Percentiles rank a stretch among this genome's conserved stretches.
These are phyloP conservation scores for Pisolithus tinctorius DNA, from an alignment of 768 basidiomycete species.

Conservation along the genomic window DNA sequence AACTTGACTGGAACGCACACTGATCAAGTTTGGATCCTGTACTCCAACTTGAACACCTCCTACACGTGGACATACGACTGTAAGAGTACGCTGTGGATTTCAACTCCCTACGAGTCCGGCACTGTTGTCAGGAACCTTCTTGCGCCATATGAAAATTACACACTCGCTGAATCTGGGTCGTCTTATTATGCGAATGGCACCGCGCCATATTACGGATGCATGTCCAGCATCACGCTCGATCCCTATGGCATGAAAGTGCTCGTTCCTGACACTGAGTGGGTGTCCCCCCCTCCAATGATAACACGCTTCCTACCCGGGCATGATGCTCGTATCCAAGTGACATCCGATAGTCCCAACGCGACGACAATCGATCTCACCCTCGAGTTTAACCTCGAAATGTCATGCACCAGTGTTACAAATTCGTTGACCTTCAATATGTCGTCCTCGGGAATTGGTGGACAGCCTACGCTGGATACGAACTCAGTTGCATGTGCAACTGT, in stretches of 20 bases:
- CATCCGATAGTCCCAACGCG: conserved; percentile 37
- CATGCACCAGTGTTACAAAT: conserved; percentile 58
- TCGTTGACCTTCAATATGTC: conserved; percentile 64
- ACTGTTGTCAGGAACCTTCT: conserved; percentile 66
- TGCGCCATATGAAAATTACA: conserved; percentile 76
- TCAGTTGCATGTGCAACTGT: conserved; percentile 42
- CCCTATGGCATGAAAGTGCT: conserved; percentile 78
- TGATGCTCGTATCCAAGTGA: conserved; percentile 60
- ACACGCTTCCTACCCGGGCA: conserved; percentile 84
- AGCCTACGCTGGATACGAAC: conserved; percentile 45
- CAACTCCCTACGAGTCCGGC: conserved; percentile 65
- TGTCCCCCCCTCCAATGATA: conserved; percentile 60
- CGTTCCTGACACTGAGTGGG: conserved; percentile 65
- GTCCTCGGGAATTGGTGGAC: conserved; percentile 53
- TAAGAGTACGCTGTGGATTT: conserved; percentile 56
- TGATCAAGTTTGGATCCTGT: conserved; percentile 78
- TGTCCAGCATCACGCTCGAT: conserved; percentile 56
- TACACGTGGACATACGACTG: conserved; percentile 61
- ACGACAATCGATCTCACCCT: conserved; percentile 58
- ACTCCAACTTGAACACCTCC: conserved; percentile 79
- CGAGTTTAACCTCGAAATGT: conserved; percentile 77
- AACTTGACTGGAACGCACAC: conserved; percentile 51
- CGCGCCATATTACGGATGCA: conserved; percentile 71
- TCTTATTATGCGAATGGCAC: conserved; percentile 53
- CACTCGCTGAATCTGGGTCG: conserved; percentile 56